Percentiles rank a stretch among this genome's conserved stretches.
These are phyloP conservation scores for Ganoderma meredithae DNA, from an alignment of 1,284 basidiomycete genomes.

Conservation along the genomic window DNA sequence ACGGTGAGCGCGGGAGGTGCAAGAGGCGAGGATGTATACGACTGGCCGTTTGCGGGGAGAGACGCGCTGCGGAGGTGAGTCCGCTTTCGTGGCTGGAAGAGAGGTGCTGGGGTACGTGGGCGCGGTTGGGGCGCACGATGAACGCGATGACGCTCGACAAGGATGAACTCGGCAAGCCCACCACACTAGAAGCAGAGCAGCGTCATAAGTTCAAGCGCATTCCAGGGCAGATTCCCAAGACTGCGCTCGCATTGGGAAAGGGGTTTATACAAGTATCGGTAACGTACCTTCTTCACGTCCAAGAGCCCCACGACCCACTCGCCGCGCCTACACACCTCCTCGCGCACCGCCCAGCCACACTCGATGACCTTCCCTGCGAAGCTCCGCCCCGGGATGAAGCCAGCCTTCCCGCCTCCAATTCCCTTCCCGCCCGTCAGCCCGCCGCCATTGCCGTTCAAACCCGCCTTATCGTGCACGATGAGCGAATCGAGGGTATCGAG, in stretches of 20 bases:
- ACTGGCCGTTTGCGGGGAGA: constrained; percentile 24
- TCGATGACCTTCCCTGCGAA: constrained; percentile 85
- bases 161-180: constrained; percentile 83
- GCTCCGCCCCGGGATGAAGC: constrained; percentile 83
- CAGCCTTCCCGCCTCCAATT: constrained; percentile 46
- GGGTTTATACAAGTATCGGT: constrained; percentile 8
- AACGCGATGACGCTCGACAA: constrained; percentile 81
- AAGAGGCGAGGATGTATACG: constrained; percentile 26
- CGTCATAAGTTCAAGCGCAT: constrained; percentile 14
- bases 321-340: constrained; percentile 69
- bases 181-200: constrained; percentile 63
- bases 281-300: constrained; percentile 77
- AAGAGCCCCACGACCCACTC: constrained; percentile 86
- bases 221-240: constrained; percentile 5
- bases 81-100: constrained; percentile 36
- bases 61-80: constrained; percentile 35
- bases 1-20: constrained; percentile 52
- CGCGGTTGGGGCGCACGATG: constrained; percentile 72
- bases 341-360: constrained; percentile 80
- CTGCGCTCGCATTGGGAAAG: constrained; percentile 3
- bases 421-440: constrained; percentile 39
- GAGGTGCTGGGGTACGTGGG: constrained; percentile 30
- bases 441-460: constrained; percentile 23
- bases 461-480: constrained; percentile 57
- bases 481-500: constrained; percentile 78